These are phyloP conservation scores for Diplodia sapinea DNA, from an alignment of 2,329 filamentous ascomycete species.

Conservation along the genomic window DNA sequence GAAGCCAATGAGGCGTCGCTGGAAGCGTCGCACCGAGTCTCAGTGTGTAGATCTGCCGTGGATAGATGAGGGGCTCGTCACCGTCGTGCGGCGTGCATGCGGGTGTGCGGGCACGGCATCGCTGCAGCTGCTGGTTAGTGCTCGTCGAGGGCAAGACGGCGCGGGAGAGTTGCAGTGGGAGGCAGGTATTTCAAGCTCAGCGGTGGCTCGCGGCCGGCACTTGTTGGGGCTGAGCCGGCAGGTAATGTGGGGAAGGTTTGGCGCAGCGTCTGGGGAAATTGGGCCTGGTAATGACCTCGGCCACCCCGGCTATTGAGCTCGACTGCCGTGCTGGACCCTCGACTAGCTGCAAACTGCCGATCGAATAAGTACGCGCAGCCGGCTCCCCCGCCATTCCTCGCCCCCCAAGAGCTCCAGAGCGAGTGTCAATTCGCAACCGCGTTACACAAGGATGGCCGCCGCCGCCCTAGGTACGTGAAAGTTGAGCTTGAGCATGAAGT, in stretches of 20 bases:
- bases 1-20: background rate
- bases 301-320: slow-evolving; percentile 19
- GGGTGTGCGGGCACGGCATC: background rate
- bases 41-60: background rate
- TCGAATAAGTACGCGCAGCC: background rate
- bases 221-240: slow-evolving; percentile 6
- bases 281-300: slow-evolving; percentile 13
- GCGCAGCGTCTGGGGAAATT: slow-evolving; percentile 19
- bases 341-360: slow-evolving; percentile 11
- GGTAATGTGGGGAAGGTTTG: slow-evolving; percentile 20
- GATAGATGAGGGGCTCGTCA: too few species aligned
- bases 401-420: too few species aligned
- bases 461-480: slow-evolving; percentile 2
- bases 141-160: background rate
- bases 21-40: background rate
- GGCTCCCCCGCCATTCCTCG: background rate
- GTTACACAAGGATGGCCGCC: slow-evolving; percentile 12
- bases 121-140: background rate
- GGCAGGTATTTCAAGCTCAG: background rate
- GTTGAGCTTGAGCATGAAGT: slow-evolving; percentile 9
- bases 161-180: background rate
- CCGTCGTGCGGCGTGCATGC: too few species aligned
- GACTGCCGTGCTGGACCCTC: slow-evolving; percentile 8
- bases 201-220: slow-evolving; percentile 7
- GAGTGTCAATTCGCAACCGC: slow-evolving; percentile 3